Evolutionary conservation across 2,329 filamentous ascomycete genomes (phyloP).

Genomic region (Fusarium sp.): DNA sequence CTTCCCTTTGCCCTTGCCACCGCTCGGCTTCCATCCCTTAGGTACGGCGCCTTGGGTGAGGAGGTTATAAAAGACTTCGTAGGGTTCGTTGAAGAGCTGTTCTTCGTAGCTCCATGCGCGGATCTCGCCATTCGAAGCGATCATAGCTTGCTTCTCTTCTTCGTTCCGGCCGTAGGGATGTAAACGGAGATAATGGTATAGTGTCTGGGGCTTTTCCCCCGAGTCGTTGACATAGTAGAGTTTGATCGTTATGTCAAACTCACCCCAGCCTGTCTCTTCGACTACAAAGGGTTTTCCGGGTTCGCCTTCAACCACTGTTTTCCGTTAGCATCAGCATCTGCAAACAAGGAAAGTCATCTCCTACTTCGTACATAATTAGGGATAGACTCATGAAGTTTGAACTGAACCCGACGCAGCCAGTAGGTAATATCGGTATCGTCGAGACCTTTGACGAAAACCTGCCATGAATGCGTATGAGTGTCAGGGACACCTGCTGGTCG

Average conservation of each 20-base stretch:
- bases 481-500: slow-evolving; percentile 80
- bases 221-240: slow-evolving; percentile 91
- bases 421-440: slow-evolving; percentile 92
- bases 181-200: slow-evolving; percentile 91
- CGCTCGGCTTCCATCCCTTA: slow-evolving; percentile 55
- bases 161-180: slow-evolving; percentile 90
- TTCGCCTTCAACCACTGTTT: slow-evolving; percentile 74
- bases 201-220: slow-evolving; percentile 92
- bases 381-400: slow-evolving; percentile 98
- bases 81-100: slow-evolving; percentile 96
- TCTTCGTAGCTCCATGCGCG: slow-evolving; percentile 89
- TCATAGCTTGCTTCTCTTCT: slow-evolving; percentile 71
- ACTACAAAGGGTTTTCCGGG: slow-evolving; percentile 79
- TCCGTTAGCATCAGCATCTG: slow-evolving; percentile 25
- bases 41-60: slow-evolving; percentile 77
- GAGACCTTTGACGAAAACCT: slow-evolving; percentile 90
- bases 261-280: slow-evolving; percentile 94
- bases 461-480: slow-evolving; percentile 97
- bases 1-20: slow-evolving; percentile 65
- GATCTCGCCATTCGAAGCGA: slow-evolving; percentile 70
- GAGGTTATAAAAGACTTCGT: slow-evolving; percentile 88
- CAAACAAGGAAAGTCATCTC: slow-evolving; percentile 38
- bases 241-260: slow-evolving; percentile 96
- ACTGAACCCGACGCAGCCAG: slow-evolving; percentile 96
- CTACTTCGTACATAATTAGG: slow-evolving; percentile 84